Base-by-base conservation (phyloP, 2,329 filamentous ascomycete species). In the Penicillium sp. region DNA sequence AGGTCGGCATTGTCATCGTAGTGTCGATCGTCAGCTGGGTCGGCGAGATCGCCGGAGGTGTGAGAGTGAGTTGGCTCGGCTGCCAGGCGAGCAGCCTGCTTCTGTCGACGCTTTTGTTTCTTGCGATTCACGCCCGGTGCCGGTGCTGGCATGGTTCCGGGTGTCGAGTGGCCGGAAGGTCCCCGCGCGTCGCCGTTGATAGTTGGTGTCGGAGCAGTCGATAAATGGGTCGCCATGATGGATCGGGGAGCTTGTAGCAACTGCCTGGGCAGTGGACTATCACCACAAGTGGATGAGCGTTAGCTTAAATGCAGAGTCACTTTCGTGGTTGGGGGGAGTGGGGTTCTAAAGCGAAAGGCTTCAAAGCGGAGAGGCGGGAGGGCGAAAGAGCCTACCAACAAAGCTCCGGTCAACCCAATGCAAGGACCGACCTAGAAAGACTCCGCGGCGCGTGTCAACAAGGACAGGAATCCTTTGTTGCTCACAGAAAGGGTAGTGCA, bases 41-140 rank as follows among this genome's bases (percentile, higher is more conserved):
- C 65, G 24, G 54, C 49, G 13, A 46, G 40, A 40, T 62, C 58
- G 27, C 51, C 52, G 23, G 57, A 50, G 26, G 49, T 43, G 44
- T 63, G 58, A 31, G 59, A 58, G 47, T 64, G 67, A 26, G 60
- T 70, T 56, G 74, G 73, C 26, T 76, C 76, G 36, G 77, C 81
- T 24, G 80, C 80, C 63, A 85, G 81, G 50, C 84, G 85, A 26
- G 87, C 86, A 27, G 86, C 86, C 70, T 81, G 77, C 68, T 96
- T 96, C 64, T 87, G 85, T 56, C 90, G 81, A 58, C 90, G 82
- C 77, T 95, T 96, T 69, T 93, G 87, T 76, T 96, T 97, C 77
- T 96, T 96, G 65, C 87, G 83, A 71, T 95, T 96, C 42, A 90
- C 85, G 7, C 42, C 41, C 4, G 55, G 43, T 18, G 40, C 35